A percentile compares a stretch with the other conserved stretches of the same genome.
Conservation (phyloP, 169 alveolate genomes). For the Plasmodium knowlesi region DNA sequence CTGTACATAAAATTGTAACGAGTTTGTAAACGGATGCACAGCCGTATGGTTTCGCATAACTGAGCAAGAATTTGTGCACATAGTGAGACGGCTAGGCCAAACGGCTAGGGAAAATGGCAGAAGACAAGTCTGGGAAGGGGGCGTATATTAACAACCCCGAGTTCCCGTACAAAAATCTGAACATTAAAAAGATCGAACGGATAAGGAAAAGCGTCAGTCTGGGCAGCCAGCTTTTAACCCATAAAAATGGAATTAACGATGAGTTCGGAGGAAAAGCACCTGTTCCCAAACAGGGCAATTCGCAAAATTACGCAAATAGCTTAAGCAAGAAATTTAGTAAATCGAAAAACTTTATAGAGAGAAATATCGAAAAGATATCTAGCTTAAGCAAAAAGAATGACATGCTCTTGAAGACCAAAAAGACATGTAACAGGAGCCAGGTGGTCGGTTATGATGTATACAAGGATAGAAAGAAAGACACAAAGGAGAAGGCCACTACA, state of each 20-base stretch:
- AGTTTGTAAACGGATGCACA: neutral
- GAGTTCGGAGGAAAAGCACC: neutral
- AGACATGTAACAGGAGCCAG: conserved; percentile 47
- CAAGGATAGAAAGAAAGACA: conserved; percentile 18
- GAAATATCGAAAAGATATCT: conserved; percentile 69
- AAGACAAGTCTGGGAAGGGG: conserved; percentile 20
- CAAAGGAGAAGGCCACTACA: neutral
- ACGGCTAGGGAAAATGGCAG: conserved; percentile 13
- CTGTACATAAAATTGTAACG: neutral
- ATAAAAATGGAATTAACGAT: conserved; percentile 6
- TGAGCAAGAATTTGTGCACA: neutral
- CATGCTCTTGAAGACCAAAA: conserved; percentile 18
- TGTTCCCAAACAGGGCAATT: conserved; percentile 1
- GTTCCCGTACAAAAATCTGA: conserved; percentile 68
- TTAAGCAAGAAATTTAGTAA: conserved; percentile 21
- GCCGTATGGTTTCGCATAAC: neutral
- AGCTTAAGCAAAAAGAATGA: conserved; percentile 61
- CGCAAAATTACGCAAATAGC: neutral
- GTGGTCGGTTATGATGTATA: conserved; percentile 25
- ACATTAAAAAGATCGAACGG: conserved; percentile 57
- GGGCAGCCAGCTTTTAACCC: neutral
- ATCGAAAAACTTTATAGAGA: conserved; percentile 57
- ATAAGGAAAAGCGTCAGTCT: conserved; percentile 58
- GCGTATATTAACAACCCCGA: conserved; percentile 74
- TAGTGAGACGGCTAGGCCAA: neutral